Evolutionary conservation across 1,284 basidiomycete species (phyloP).

Genomic region (Papiliotrema flavescens): DNA sequence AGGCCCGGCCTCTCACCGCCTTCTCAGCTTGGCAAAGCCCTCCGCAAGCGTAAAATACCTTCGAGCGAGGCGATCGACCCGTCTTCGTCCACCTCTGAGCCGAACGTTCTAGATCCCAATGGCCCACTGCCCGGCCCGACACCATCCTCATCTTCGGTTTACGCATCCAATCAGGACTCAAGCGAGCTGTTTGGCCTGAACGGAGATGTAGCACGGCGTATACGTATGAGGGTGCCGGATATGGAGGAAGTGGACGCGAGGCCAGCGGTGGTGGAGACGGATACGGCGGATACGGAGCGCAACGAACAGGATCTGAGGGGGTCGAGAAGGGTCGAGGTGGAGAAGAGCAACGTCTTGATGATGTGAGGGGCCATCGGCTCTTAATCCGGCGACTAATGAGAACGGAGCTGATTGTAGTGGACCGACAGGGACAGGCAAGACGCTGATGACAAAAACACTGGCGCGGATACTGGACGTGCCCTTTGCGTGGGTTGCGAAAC

Average conservation of each 20-base stretch:
- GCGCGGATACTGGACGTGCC: slow-evolving; percentile 85
- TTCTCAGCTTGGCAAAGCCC: slow-evolving; percentile 39
- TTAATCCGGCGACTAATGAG: no score
- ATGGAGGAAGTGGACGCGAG: slow-evolving; percentile 1
- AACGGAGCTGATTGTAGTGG: slow-evolving; percentile 27
- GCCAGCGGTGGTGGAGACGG: slow-evolving; percentile 10
- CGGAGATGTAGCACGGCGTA: neutral
- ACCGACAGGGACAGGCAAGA: slow-evolving; percentile 65
- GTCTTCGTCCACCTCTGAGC: neutral
- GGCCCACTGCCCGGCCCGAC: no score
- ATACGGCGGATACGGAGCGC: slow-evolving; percentile 14
- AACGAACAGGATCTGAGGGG: slow-evolving; percentile 8
- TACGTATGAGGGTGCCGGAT: slow-evolving; percentile 1
- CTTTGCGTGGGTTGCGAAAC: slow-evolving; percentile 58
- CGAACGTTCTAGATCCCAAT: no score
- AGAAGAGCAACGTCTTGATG: slow-evolving; percentile 90
- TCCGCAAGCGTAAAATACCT: slow-evolving; percentile 3
- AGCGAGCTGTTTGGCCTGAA: neutral
- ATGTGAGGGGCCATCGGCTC: no score
- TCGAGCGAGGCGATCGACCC: neutral
- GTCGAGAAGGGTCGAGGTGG: slow-evolving; percentile 54
- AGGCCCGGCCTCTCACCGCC: slow-evolving; percentile 49
- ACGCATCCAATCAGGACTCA: neutral
- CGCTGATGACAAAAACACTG: slow-evolving; percentile 75
- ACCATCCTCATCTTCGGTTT: no score